Percentiles rank a stretch among this genome's conserved stretches.
phyloP scores from a whole-genome alignment of 1,284 basidiomycete species.

The Marasmius oreades region DNA sequence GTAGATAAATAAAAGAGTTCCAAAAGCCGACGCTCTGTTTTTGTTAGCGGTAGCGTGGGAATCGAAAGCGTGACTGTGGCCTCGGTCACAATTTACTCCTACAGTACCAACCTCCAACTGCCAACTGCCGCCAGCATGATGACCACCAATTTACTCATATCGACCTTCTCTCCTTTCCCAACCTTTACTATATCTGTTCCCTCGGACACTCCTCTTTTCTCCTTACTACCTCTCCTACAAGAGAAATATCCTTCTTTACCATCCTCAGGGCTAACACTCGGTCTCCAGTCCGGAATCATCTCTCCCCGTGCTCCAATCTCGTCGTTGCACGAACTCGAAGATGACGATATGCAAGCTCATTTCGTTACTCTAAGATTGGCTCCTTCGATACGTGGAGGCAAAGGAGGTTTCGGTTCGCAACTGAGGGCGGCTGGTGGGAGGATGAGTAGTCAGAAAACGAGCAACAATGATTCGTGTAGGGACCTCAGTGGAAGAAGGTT shows the following conservation, averaged over 20 bases:
- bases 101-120: too few species aligned
- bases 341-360: conserved; percentile 19
- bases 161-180: conserved; percentile 74
- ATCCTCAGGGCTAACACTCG: conserved; percentile 44
- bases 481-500: conserved; percentile 89
- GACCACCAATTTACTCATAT: conserved; percentile 58
- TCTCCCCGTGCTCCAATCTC: conserved; percentile 39
- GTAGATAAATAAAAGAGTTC: too few species aligned
- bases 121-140: conserved; percentile 21
- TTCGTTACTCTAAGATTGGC: conserved; percentile 64
- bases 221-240: conserved; percentile 50
- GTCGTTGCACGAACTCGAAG: conserved; percentile 37
- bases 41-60: too few species aligned
- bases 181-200: conserved; percentile 64
- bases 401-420: conserved; percentile 97
- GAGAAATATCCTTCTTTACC: conserved; percentile 59
- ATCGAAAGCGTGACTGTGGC: too few species aligned
- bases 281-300: conserved; percentile 48
- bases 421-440: conserved; percentile 94
- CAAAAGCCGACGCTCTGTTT: too few species aligned
- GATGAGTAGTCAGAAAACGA: conserved; percentile 95
- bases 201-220: conserved; percentile 43
- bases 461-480: conserved; percentile 93
- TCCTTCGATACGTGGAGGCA: conserved; percentile 81
- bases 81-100: too few species aligned